Evolutionary conservation across 192 early-diverging fungal genomes (phyloP), one percentile per base, ranked within the genome.

Genomic region (Chytriomyces sp.): DNA sequence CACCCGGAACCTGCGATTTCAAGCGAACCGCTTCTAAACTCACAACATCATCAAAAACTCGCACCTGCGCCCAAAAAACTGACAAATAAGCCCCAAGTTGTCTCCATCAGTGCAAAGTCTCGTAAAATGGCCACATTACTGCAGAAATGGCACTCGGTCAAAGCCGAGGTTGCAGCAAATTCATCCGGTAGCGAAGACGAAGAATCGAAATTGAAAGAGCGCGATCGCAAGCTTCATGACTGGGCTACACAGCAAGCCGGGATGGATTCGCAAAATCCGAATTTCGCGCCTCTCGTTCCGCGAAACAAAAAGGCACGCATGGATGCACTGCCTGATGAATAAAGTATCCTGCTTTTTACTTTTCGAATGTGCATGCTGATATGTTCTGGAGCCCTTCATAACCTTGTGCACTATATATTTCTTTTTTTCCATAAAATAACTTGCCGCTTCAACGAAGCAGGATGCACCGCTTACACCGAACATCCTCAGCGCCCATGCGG

Each of bases 31-130:
- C 3, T 64, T 26, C 7, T 45, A 10, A 10, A 0, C 11, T 45
- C 65, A 57, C 68, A 20, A 26, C 68, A 44, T 2, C 68, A 20
- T n/a, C 8, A 49, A 11, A 45, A 50, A 49, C 24, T 44, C 9
- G 50, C 68, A 35, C 45, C 66, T n/a, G 16, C 46, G 8, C 28
- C 62, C 62, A 64, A 18, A 13, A 23, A 28, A 28, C 44, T 68
- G 67, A 11, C 16, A n/a, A 18, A 68, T n/a, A 68, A 68, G 26
- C 73, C 73, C 10, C 44, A 75, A 53, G 50, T 26, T 18, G 73
- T 75, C 24, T 75, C 73, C 11, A 50, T 75, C 23, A 75, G 73
- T 44, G 73, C 73, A 9, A 75, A 75, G 48, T 66, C 63, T 10
- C 43, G 49, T 3, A 64, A 66, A 28, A 16, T 75, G 20, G 73